Evolutionary conservation across 768 basidiomycete species (phyloP).

Genomic region (Asterophora lycoperdoides): DNA sequence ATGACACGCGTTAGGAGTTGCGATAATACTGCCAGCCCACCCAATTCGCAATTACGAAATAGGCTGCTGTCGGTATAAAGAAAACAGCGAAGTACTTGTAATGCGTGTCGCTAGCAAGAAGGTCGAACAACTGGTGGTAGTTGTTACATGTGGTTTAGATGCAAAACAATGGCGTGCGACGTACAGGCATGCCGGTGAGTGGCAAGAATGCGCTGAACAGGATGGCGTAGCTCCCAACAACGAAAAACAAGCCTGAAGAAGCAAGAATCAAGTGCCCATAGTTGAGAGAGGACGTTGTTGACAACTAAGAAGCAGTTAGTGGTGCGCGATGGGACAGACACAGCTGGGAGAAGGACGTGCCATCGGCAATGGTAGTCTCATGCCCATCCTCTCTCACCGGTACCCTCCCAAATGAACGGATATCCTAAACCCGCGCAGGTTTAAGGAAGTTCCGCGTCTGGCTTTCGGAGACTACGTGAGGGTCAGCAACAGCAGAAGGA

Average conservation of each 20-base stretch:
- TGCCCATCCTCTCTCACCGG: too few relatives aligned
- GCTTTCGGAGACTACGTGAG: too few relatives aligned
- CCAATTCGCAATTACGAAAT: constrained; percentile 98
- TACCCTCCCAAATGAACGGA: too few relatives aligned
- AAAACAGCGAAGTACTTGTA: constrained; percentile 87
- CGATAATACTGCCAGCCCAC: constrained; percentile 98
- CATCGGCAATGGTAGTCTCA: not conserved
- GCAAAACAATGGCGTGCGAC: constrained; percentile 19
- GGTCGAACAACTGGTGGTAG: constrained; percentile 54
- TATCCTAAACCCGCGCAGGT: too few relatives aligned
- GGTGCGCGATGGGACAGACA: not conserved
- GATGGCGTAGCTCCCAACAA: constrained; percentile 55
- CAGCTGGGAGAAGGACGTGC: not conserved
- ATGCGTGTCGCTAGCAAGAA: constrained; percentile 67
- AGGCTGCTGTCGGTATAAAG: constrained; percentile 74
- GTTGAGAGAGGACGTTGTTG: constrained; percentile 11
- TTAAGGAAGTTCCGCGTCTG: too few relatives aligned
- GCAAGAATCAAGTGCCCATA: constrained; percentile 46
- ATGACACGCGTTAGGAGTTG: constrained; percentile 57
- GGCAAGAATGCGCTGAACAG: constrained; percentile 65
- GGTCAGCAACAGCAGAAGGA: too few relatives aligned
- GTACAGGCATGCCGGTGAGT: constrained; percentile 44
- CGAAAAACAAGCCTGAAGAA: constrained; percentile 48
- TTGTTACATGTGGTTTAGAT: not conserved
- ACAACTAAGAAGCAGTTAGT: not conserved